These are phyloP conservation scores for Misopates orontium DNA, from an alignment of 257 asterid genomes.

Conservation along the genomic window DNA sequence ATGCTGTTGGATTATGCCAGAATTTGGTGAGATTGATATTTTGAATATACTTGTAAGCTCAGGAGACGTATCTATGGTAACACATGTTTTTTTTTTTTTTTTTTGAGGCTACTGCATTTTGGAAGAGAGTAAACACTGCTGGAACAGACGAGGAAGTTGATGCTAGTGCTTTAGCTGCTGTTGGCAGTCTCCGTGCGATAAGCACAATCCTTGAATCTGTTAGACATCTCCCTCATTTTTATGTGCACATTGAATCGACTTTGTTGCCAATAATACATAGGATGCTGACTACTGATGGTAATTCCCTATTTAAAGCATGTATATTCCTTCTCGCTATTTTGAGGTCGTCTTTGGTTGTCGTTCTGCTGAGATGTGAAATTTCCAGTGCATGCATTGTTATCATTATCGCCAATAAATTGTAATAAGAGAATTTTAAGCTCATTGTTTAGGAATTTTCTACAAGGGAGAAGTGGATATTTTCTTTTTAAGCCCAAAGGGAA, in stretches of 20 bases:
- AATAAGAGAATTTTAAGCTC: neutral
- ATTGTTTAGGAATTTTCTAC: too few species aligned
- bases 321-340: slow-evolving; percentile 5
- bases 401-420: too few species aligned
- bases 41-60: too few species aligned
- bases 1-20: slow-evolving; percentile 92
- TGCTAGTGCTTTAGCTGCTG: slow-evolving; percentile 99
- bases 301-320: slow-evolving; percentile 13
- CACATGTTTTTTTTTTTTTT: too few species aligned
- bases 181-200: slow-evolving; percentile 98
- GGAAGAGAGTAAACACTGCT: slow-evolving; percentile 92
- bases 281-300: slow-evolving; percentile 97
- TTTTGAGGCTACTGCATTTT: slow-evolving; percentile 99
- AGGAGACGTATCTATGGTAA: slow-evolving; percentile 5
- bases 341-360: neutral
- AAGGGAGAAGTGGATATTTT: too few species aligned
- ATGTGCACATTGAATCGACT: slow-evolving; percentile 81
- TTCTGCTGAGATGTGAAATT: neutral
- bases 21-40: slow-evolving; percentile 56
- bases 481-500: too few species aligned
- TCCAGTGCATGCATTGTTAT: too few species aligned
- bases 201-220: slow-evolving; percentile 98
- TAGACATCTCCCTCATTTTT: slow-evolving; percentile 86
- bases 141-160: slow-evolving; percentile 96
- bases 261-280: slow-evolving; percentile 92